Evolutionary conservation across 2,329 filamentous ascomycete species (phyloP).

Genomic region (Hirsutella rhossiliensis): DNA sequence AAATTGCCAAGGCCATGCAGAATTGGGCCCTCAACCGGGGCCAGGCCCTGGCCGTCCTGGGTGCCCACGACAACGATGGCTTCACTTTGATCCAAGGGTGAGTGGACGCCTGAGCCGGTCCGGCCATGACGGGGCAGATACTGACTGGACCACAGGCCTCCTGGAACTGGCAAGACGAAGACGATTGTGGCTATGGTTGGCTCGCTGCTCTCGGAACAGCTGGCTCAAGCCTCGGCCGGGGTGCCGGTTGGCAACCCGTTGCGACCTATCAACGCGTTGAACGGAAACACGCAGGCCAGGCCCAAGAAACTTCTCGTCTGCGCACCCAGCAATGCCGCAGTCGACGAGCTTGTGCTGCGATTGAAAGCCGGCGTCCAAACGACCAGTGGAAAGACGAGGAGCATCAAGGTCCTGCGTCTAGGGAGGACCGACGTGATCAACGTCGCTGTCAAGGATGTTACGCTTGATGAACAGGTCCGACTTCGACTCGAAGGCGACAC

Average conservation of each 20-base stretch:
- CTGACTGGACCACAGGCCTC: slow-evolving; percentile 47
- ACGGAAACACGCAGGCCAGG: slow-evolving; percentile 15
- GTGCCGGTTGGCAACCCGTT: slow-evolving; percentile 18
- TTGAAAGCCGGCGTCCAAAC: slow-evolving; percentile 81
- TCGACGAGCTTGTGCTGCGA: slow-evolving; percentile 89
- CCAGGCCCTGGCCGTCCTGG: slow-evolving; percentile 84
- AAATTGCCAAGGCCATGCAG: slow-evolving; percentile 53
- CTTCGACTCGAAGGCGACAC: slow-evolving; percentile 52
- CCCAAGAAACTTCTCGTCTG: slow-evolving; percentile 86
- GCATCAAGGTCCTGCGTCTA: slow-evolving; percentile 78
- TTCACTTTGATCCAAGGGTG: slow-evolving; percentile 92
- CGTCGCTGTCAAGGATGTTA: slow-evolving; percentile 76
- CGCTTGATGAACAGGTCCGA: slow-evolving; percentile 82
- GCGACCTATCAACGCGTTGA: slow-evolving; percentile 12
- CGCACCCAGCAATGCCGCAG: slow-evolving; percentile 95
- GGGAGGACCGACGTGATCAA: slow-evolving; percentile 92
- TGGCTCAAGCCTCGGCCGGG: slow-evolving; percentile 19
- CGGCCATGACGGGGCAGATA: not conserved
- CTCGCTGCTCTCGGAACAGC: slow-evolving; percentile 43
- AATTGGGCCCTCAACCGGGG: slow-evolving; percentile 80
- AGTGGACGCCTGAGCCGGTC: slow-evolving; percentile 8
- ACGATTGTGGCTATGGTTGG: slow-evolving; percentile 96
- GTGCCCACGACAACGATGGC: slow-evolving; percentile 87
- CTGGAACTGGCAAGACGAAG: slow-evolving; percentile 96
- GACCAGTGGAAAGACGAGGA: slow-evolving; percentile 55